Conservation (phyloP, 805 yeast genomes). For the Candida boleticola region DNA sequence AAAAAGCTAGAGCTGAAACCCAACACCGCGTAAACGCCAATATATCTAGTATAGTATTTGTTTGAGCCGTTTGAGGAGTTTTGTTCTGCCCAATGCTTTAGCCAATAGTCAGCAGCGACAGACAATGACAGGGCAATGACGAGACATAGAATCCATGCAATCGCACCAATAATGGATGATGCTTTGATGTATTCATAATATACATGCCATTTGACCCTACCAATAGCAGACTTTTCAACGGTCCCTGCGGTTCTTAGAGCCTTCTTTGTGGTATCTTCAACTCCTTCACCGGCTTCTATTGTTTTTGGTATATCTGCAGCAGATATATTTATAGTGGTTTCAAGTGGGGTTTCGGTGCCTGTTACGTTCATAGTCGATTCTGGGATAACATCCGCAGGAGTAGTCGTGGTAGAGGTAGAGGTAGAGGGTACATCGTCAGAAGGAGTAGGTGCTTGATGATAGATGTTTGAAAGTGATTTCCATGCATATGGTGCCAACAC, state of each 20-base stretch:
- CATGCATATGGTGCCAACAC: conserved; percentile 1
- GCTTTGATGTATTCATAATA: conserved; percentile 58
- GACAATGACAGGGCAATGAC: conserved; percentile 26
- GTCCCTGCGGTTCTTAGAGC: conserved; percentile 17
- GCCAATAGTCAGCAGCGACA: conserved; percentile 56
- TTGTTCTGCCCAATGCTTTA: conserved; percentile 66
- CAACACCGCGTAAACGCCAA: conserved; percentile 53
- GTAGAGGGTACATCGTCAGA: too few species aligned
- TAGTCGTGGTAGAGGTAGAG: too few species aligned
- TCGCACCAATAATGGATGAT: conserved; percentile 52
- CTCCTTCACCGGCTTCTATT: too few species aligned
- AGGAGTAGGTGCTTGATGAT: background rate
- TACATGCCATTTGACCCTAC: conserved; percentile 54
- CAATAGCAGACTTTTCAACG: conserved; percentile 54
- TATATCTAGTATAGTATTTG: conserved; percentile 42
- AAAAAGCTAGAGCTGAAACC: conserved; percentile 54
- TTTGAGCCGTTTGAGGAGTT: conserved; percentile 43
- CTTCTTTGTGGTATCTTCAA: too few species aligned
- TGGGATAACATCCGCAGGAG: too few species aligned
- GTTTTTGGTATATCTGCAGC: too few species aligned
- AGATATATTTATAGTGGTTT: too few species aligned
- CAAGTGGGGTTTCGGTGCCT: too few species aligned
- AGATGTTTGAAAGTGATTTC: conserved; percentile 2
- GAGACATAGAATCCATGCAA: conserved; percentile 34
- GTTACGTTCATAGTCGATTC: too few species aligned